Base-by-base conservation (phyloP, 2,329 filamentous ascomycete species). In the Trichophyton benhamiae region DNA sequence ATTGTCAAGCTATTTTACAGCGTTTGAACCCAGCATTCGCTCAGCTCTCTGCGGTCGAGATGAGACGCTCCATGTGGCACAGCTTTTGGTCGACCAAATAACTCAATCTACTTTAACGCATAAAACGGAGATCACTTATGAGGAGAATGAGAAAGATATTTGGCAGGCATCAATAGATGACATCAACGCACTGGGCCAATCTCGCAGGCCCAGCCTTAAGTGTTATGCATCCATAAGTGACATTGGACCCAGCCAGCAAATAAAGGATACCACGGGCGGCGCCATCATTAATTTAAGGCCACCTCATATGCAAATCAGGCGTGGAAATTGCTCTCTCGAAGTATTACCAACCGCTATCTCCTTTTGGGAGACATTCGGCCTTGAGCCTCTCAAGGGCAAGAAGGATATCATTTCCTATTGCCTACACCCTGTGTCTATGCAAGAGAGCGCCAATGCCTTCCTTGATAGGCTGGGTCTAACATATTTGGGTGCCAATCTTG, bases 311-410 rank as follows among this genome's bases (percentile, higher is more conserved):
- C 77, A 79, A 42, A 72, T 85, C 11, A 79, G 78, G 59, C 79
- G 83, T 36, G 78, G 77, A 7, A 79, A 81, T 44, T 75, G 76
- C 42, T 75, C 72, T 6, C 77, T 83, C 69, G 82, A 84, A 64
- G 72, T 83, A 58, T 73, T 84, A 13, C 79, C 82, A 2, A 75
- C 82, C 7, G 79, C 82, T 3, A 68, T 84, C 57, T 72, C 76
- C 1, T 86, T 85, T 66, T 86, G 83, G 83, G 82, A 85, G 64
- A 77, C 80, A 1, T 77, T 86, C 46, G 81, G 80, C 17, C 72
- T 86, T 8, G 78, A 79, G 46, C 83, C 83, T 38, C 76, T 77
- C 44, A 78, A 77, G 67, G 79, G 81, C 1, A 63, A 76, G 0
- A 86, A 86, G 67, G 77, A 85, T 66, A 71, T 85, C n/a, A 76